These are phyloP conservation scores for Penicillium bovifimosum DNA, from an alignment of 495 filamentous ascomycete genomes.

Conservation along the genomic window DNA sequence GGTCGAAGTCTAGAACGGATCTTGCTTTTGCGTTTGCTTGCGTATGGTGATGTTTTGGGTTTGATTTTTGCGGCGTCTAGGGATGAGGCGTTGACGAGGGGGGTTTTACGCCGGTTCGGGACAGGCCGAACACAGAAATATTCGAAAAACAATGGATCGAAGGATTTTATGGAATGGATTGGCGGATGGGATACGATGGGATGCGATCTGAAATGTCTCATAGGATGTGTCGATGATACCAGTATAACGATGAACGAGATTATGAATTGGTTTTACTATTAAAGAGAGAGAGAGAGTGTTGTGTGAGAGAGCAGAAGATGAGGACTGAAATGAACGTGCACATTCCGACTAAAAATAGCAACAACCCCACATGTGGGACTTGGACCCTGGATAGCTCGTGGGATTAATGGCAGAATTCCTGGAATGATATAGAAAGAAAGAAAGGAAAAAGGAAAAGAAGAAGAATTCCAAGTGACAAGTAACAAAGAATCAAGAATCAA, in stretches of 20 bases:
- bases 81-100: constrained; percentile 3
- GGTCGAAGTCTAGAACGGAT: constrained; percentile 30
- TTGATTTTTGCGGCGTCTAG: background rate
- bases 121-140: background rate
- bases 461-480: too few species aligned
- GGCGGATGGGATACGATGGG: constrained; percentile 3
- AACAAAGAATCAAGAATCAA: too few species aligned
- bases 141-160: background rate
- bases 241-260: background rate
- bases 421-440: too few species aligned
- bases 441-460: too few species aligned
- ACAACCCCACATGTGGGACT: background rate
- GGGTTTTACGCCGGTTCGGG: constrained; percentile 3
- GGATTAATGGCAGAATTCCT: too few species aligned
- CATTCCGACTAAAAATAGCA: background rate
- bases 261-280: background rate
- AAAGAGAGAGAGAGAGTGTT: background rate
- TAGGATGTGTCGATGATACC: background rate
- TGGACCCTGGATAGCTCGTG: background rate
- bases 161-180: constrained; percentile 7
- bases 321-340: background rate
- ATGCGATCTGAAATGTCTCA: background rate
- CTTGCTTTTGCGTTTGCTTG: background rate
- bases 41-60: background rate
- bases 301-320: background rate